Evolutionary conservation across 1,284 basidiomycete genomes (phyloP), one percentile per base, ranked within the genome.

Genomic region (Peniophora sp.): DNA sequence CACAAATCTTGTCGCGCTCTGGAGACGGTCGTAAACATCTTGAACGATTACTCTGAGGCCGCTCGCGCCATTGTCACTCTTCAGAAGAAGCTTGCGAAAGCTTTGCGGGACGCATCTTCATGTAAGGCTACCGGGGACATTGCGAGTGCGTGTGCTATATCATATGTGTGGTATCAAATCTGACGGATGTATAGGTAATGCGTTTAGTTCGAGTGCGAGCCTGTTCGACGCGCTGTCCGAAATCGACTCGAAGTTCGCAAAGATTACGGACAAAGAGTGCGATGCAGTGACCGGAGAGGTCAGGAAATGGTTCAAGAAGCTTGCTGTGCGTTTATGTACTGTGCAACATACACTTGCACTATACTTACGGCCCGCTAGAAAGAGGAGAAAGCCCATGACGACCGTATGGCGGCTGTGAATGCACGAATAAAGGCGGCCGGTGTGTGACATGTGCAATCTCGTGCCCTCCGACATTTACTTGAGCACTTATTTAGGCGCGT

Each of bases 281-380:
- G 81, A 82, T 55, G 60, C 54, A 20, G 67, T 87, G 46, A 81
- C 78, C 55, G 65, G 69, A 35, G 87, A 89, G 55, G 78, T 89
- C 39, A 84, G 82, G 71, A 90, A 86, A 58, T 89, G 86, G 84
- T 83, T 89, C 71, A 88, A 86, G 76, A 88, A 82, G 64, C 73
- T 90, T 46, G 75, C 81, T 48, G 88, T 88, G 60, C 55, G 72
- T 65, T 6, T 24, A n/a, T 17, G 15, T 39, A 15, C 12, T 10
- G 24, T 44, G 22, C 32, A 18, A n/a, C 6, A 14, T 37, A n/a
- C 27, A 45, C 20, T 45, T 20, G 22, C 12, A 17, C 9, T 24
- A 35, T 34, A 8, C 47, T 20, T n/a, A n/a, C 6, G n/a, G 27
- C 42, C 27, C 11, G 18, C 15, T 60, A 90, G 87, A 89, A 87